Evolutionary conservation across 805 yeast genomes (phyloP).

Genomic region (Candida xiaguanensis): DNA sequence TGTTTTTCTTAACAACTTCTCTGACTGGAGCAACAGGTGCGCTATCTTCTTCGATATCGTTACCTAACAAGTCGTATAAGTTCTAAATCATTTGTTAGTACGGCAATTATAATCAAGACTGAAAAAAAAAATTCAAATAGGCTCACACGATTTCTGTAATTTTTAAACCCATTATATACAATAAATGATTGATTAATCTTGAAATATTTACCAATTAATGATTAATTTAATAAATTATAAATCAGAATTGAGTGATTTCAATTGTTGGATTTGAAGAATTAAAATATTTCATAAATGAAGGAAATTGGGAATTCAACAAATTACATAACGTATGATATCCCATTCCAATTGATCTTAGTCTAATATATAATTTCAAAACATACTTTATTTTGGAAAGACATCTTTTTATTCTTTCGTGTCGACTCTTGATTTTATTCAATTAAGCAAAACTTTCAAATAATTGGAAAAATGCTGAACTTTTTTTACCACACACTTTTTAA

Average conservation of each 20-base stretch:
- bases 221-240: background rate
- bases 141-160: slow-evolving; percentile 6
- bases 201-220: too few relatives aligned
- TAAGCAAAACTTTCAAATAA: slow-evolving; percentile 1
- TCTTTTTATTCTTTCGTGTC: slow-evolving; percentile 14
- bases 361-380: slow-evolving; percentile 20
- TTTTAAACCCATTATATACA: background rate
- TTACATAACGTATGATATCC: too few relatives aligned
- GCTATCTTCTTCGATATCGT: slow-evolving; percentile 87
- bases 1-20: slow-evolving; percentile 77
- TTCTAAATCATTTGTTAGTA: slow-evolving; percentile 40
- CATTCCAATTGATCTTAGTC: too few relatives aligned
- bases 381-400: slow-evolving; percentile 50
- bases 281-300: too few relatives aligned
- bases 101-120: slow-evolving; percentile 6
- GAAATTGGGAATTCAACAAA: too few relatives aligned
- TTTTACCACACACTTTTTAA: background rate
- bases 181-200: background rate
- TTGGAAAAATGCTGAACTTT: slow-evolving; percentile 5
- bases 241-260: too few relatives aligned
- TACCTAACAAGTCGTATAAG: slow-evolving; percentile 79
- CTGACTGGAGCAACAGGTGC: slow-evolving; percentile 54
- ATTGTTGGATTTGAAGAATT: too few relatives aligned
- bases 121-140: slow-evolving; percentile 12
- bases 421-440: slow-evolving; percentile 1